phyloP scores from a whole-genome alignment of 768 basidiomycete genomes.

The Tephrocybe sp. region DNA sequence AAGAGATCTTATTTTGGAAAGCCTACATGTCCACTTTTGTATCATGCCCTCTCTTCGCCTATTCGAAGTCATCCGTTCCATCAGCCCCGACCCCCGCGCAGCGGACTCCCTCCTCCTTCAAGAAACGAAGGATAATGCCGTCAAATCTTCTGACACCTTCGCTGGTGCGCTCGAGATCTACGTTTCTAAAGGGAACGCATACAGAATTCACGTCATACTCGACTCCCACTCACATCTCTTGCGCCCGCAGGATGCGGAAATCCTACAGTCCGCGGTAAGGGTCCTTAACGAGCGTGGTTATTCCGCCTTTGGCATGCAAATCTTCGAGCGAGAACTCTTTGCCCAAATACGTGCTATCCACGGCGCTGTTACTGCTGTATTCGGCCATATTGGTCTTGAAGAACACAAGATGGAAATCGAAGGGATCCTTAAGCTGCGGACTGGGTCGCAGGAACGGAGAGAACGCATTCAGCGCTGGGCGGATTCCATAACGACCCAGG shows the following conservation, averaged over 20 bases:
- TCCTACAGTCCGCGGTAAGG: slow-evolving; percentile 44
- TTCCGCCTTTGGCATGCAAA: slow-evolving; percentile 33
- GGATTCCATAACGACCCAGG: slow-evolving; percentile 42
- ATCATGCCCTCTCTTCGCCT: slow-evolving; percentile 45
- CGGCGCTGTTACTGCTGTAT: slow-evolving; percentile 41
- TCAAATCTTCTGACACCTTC: slow-evolving; percentile 48
- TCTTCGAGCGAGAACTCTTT: slow-evolving; percentile 52
- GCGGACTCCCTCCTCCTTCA: slow-evolving; percentile 33
- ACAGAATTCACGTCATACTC: slow-evolving; percentile 40
- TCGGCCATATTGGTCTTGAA: slow-evolving; percentile 45
- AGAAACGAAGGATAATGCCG: slow-evolving; percentile 39
- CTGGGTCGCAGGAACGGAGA: slow-evolving; percentile 36
- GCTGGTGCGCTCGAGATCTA: slow-evolving; percentile 55
- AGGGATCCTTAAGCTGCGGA: slow-evolving; percentile 43
- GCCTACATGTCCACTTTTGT: slow-evolving; percentile 48
- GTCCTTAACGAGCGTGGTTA: slow-evolving; percentile 30
- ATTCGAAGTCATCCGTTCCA: slow-evolving; percentile 39
- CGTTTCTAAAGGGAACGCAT: slow-evolving; percentile 31
- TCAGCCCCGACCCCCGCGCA: slow-evolving; percentile 32
- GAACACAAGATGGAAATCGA: slow-evolving; percentile 37
- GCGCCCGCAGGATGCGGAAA: slow-evolving; percentile 52
- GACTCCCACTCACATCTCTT: slow-evolving; percentile 49
- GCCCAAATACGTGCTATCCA: slow-evolving; percentile 43
- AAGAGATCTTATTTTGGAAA: slow-evolving; percentile 41
- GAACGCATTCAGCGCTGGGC: slow-evolving; percentile 53